phyloP scores from a whole-genome alignment of 129 eudicot genomes.

The Scalesia atractyloides region DNA sequence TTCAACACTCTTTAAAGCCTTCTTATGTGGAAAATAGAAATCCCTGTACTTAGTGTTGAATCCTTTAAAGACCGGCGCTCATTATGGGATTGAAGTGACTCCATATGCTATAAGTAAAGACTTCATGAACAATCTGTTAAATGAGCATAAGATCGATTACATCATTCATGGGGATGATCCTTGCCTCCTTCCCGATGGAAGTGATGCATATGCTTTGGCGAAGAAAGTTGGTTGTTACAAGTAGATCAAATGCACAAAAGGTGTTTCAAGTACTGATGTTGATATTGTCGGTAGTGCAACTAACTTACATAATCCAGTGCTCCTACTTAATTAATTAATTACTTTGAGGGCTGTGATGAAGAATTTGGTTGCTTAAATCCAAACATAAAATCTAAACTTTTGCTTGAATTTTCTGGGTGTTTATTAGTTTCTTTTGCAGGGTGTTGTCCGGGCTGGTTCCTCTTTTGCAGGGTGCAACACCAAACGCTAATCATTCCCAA shows the following conservation, averaged over 20 bases:
- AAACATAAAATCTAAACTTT: no score
- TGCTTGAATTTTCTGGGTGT: no score
- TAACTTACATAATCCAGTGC: slow-evolving; percentile 23
- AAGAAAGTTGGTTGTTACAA: slow-evolving; percentile 88
- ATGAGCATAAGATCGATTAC: slow-evolving; percentile 78
- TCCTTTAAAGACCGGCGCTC: slow-evolving; percentile 62
- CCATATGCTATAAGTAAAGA: slow-evolving; percentile 88
- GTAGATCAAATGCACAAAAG: slow-evolving; percentile 91
- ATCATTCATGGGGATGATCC: slow-evolving; percentile 95
- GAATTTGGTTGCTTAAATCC: no score
- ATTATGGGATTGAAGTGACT: slow-evolving; percentile 86
- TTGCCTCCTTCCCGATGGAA: no score
- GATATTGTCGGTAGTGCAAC: slow-evolving; percentile 72
- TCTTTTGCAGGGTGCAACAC: no score
- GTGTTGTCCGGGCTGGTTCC: no score
- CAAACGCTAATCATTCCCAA: no score
- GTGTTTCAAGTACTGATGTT: slow-evolving; percentile 88
- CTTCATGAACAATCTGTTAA: slow-evolving; percentile 80
- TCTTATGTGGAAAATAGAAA: background rate
- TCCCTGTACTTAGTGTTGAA: slow-evolving; percentile 9
- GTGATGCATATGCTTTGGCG: slow-evolving; percentile 59
- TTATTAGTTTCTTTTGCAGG: no score
- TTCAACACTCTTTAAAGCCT: background rate
- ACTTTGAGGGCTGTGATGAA: no score
- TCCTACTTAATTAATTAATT: background rate